phyloP scores from a whole-genome alignment of 2,329 filamentous ascomycete genomes.

The Exserohilum turcica region DNA sequence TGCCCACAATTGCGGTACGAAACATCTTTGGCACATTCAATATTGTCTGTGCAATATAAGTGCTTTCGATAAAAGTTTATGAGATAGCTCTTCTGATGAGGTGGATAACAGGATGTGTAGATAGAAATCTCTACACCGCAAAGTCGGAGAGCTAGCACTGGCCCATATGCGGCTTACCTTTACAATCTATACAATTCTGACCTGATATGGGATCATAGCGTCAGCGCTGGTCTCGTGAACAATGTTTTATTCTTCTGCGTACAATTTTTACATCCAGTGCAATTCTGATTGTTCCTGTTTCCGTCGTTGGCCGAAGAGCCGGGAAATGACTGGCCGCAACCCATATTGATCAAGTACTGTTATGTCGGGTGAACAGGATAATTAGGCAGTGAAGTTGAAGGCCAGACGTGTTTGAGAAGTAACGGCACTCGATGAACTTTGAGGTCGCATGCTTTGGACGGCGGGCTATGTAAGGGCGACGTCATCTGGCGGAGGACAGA shows the following conservation, averaged over 20 bases:
- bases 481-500: no score
- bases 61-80: no score
- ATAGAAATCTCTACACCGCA: background rate
- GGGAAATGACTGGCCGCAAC: conserved; percentile 1
- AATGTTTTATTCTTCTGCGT: background rate
- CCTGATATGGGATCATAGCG: background rate
- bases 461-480: background rate
- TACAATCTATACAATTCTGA: conserved; percentile 9
- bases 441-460: no score
- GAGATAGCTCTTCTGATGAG: no score
- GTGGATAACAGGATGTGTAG: no score
- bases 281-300: conserved; percentile 10
- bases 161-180: background rate
- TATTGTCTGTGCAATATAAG: background rate
- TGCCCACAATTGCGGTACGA: no score
- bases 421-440: background rate
- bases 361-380: background rate
- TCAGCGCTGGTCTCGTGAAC: background rate
- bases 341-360: background rate
- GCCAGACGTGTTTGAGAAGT: background rate
- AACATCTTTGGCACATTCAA: no score
- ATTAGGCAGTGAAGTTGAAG: no score
- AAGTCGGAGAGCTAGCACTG: background rate
- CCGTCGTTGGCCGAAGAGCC: background rate
- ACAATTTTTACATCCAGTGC: conserved; percentile 11